Evolutionary conservation across 805 yeast genomes (phyloP), one percentile per base, ranked within the genome.

Genomic region (Metschnikowia henanensis): DNA sequence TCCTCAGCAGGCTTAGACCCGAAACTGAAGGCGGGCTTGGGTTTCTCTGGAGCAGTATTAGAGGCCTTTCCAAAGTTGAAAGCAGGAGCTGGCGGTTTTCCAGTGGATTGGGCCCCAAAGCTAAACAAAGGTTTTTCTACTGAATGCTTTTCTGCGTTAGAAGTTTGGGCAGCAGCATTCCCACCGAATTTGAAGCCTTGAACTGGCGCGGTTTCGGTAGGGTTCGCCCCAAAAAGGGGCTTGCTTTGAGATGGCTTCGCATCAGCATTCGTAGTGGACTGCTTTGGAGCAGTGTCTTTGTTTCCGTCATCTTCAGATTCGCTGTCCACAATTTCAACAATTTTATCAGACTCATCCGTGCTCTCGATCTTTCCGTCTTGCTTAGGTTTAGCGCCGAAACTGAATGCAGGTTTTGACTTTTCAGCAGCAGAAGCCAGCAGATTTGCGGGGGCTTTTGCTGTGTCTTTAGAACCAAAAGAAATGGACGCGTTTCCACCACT

Each of bases 381-480:
- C 26, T 23, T 13, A 23, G 26, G 12, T 18, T 36, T 43, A 20
- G 42, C 26, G 21, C 49, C 51, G 22, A 44, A 40, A 29, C 29
- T 45, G 37, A 41, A 40, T 2, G 43, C 22, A 12, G 45, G 42
- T 30, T 25, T 30, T 5, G 25, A 12, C 5, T 13, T 19, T 6
- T 31, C 22, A 12, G 28, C 19, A 8, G 15, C 18, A 12, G 45
- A 37, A 30, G 25, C 23, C 6, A 19, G 16, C n/a, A 8, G 18
- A 5, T 13, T 17, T 25, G 30, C 22, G 6, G 18, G 12, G 18
- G 6, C 8, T 6, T 33, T 13, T 15, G 6, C 31, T 5, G 18
- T 21, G 13, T 22, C 8, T n/a, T 37, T 23, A 8, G 26, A n/a
- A 17, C 40, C 35, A 30, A 36, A 35, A 22, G 13, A 6, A 28